Conservation (phyloP, 331 rosid species). For the Saraca asoca region DNA sequence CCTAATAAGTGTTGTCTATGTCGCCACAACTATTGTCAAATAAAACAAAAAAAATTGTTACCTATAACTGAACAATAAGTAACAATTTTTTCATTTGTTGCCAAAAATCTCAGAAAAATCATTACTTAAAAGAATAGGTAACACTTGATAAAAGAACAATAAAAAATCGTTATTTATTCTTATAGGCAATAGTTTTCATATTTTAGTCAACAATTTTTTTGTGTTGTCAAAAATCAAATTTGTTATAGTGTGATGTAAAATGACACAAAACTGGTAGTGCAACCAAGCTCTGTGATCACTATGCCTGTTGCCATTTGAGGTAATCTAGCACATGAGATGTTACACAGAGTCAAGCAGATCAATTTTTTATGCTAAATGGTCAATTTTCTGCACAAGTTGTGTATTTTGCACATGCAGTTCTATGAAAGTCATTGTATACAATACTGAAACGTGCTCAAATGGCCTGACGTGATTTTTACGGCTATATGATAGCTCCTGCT, state of each 20-base stretch:
- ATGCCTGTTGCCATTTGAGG: not conserved
- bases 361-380: conserved; percentile 7
- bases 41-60: no score
- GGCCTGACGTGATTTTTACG: not conserved
- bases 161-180: no score
- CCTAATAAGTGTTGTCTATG: no score
- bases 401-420: conserved; percentile 15
- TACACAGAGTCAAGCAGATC: not conserved
- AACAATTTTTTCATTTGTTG: no score
- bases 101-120: no score
- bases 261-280: conserved; percentile 7
- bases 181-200: no score
- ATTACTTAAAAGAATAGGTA: no score
- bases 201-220: no score
- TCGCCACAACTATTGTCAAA: no score
- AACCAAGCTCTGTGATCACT: not conserved
- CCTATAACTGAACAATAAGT: no score
- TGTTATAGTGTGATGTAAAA: not conserved
- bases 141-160: no score
- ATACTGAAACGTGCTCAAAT: conserved; percentile 5
- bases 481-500: conserved; percentile 2
- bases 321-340: conserved; percentile 16
- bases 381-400: not conserved
- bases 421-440: not conserved
- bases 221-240: no score